Base-by-base conservation (phyloP, 2,329 filamentous ascomycete genomes). In the Alternaria sp. region DNA sequence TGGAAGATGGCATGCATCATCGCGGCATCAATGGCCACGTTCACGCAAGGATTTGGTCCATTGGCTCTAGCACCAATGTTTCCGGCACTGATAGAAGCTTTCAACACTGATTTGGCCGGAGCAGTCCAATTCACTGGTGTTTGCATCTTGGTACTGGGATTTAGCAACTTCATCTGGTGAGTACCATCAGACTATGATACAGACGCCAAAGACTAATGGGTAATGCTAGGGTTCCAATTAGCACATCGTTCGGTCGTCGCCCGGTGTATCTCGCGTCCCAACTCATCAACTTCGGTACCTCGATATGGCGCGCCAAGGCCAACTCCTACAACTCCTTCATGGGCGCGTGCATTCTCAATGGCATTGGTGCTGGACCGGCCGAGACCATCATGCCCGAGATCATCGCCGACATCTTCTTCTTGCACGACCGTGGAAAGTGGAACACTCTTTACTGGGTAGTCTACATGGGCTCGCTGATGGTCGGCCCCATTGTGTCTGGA, bases 401-500 rank as follows among this genome's bases (percentile, higher is more conserved):
- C 56, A 90, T 90, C 69, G 86, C 88, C 4, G 88, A 90, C 69
- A 84, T 89, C 11, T 87, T 88, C 72, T 90, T 91, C 76, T 80
- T 91, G 10, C 87, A 90, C 70, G 87, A 90, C 54, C 83, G 89
- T 61, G 88, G 89, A 7, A 87, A 86, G 67, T 90, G 85, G 80
- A 87, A 87, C 67, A 88, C 86, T 0, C 69, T 87, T 0, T 90
- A 90, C 72, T 90, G 88, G 79, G 84, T 85, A 0, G 81, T 85
- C 12, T 90, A 90, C 74, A 89, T 90, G 81, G 88, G 87, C 3
- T 85, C 85, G 11, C 78, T 90, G 23, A 89, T 88, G 86, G 84
- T 85, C 66, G 75, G 67, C 65, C 86, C 86, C 3, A 89, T 89
- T 61, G 82, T 89, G 51, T 81, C 86, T 1, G 89, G 89, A 1